These are phyloP conservation scores for Sanghuangporus sanghuang DNA, from an alignment of 1,284 basidiomycete species.

Conservation along the genomic window DNA sequence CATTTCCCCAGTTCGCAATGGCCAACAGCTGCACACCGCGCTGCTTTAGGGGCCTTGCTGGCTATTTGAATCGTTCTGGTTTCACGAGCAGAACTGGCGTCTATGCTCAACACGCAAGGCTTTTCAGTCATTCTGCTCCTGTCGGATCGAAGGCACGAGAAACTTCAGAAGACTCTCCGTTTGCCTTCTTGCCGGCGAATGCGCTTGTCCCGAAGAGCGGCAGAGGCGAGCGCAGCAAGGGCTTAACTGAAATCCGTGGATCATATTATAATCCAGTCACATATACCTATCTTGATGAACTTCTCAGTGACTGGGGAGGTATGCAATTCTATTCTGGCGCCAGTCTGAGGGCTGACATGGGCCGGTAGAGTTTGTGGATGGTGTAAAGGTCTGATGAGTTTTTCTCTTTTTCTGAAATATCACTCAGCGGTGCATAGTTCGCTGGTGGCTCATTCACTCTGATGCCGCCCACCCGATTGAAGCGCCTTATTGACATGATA, in stretches of 20 bases:
- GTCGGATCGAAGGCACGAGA: neutral
- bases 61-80: neutral
- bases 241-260: slow-evolving; percentile 39
- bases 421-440: slow-evolving; percentile 22
- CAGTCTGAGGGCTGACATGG: neutral
- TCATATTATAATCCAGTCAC: slow-evolving; percentile 36
- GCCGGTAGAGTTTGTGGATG: slow-evolving; percentile 35
- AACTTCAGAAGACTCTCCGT: slow-evolving; percentile 17
- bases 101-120: neutral
- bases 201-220: slow-evolving; percentile 26
- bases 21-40: neutral
- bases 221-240: slow-evolving; percentile 24
- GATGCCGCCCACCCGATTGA: slow-evolving; percentile 37
- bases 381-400: slow-evolving; percentile 30
- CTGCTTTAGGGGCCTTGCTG: neutral
- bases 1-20: neutral
- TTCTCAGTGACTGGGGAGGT: slow-evolving; percentile 33
- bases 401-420: neutral
- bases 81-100: neutral
- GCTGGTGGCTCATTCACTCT: slow-evolving; percentile 42
- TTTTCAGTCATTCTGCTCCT: neutral
- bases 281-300: slow-evolving; percentile 34
- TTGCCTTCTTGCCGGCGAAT: slow-evolving; percentile 29
- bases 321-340: neutral
- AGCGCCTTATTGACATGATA: slow-evolving; percentile 33